These are phyloP conservation scores for Kitagawia praeruptora DNA, from an alignment of 129 eudicot species.

Conservation along the genomic window DNA sequence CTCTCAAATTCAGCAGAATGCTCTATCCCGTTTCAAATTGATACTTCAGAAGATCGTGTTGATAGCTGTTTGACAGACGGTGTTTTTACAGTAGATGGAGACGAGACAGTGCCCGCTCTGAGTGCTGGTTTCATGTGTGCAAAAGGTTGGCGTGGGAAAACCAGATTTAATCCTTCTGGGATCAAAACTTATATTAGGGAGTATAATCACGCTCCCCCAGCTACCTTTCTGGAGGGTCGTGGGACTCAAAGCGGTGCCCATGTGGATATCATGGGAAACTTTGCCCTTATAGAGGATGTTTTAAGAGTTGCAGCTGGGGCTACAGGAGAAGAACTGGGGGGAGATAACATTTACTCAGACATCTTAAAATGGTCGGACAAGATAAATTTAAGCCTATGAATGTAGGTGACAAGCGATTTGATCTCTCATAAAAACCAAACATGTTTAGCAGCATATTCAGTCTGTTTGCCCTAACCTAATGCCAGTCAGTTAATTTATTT, in stretches of 20 bases:
- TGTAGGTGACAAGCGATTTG: slow-evolving; percentile 1
- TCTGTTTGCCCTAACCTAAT: neutral
- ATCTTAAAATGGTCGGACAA: slow-evolving; percentile 86
- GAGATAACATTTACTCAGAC: slow-evolving; percentile 73
- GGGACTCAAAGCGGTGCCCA: slow-evolving; percentile 98
- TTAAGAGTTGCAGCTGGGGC: slow-evolving; percentile 91
- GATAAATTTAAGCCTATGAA: slow-evolving; percentile 38
- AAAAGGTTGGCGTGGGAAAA: slow-evolving; percentile 98
- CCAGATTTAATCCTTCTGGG: slow-evolving; percentile 90
- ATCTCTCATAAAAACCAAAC: neutral
- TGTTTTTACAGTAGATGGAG: slow-evolving; percentile 72
- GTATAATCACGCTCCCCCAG: slow-evolving; percentile 85
- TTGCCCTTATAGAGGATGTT: slow-evolving; percentile 79
- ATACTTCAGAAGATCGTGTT: slow-evolving; percentile 61
- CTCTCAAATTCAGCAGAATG: slow-evolving; percentile 62
- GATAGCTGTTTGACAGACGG: slow-evolving; percentile 60
- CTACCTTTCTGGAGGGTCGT: slow-evolving; percentile 83
- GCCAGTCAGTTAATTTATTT: neutral
- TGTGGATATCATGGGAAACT: slow-evolving; percentile 96
- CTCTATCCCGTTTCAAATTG: slow-evolving; percentile 85
- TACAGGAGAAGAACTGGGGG: slow-evolving; percentile 80
- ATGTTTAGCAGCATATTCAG: neutral
- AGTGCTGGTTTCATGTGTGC: slow-evolving; percentile 97
- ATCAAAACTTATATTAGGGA: slow-evolving; percentile 60
- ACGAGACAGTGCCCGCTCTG: slow-evolving; percentile 83